These are phyloP conservation scores for Podospora tetraspora DNA, from an alignment of 495 filamentous ascomycete species.

Conservation along the genomic window DNA sequence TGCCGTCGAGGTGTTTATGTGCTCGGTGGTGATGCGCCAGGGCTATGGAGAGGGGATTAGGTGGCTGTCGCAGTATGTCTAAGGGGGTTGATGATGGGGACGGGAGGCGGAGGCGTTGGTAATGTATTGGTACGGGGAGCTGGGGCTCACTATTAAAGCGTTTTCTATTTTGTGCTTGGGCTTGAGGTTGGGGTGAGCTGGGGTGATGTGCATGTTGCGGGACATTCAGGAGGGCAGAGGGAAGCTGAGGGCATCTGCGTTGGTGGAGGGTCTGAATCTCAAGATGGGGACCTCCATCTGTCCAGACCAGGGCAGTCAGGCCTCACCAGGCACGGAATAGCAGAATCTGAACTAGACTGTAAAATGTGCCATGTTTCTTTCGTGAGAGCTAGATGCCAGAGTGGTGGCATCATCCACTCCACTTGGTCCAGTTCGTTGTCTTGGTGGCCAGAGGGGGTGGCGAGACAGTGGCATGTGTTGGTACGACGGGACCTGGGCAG, in stretches of 20 bases:
- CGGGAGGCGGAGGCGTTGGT: background rate
- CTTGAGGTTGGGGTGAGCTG: background rate
- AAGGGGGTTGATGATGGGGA: conserved; percentile 20
- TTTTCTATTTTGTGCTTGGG: background rate
- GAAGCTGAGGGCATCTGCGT: too few species aligned
- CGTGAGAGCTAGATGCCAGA: background rate
- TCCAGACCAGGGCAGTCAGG: background rate
- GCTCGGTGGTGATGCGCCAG: conserved; percentile 95
- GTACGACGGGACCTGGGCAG: too few species aligned
- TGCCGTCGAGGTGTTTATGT: conserved; percentile 98
- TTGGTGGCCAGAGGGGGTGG: background rate
- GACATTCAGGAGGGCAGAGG: background rate
- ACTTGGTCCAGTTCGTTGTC: background rate
- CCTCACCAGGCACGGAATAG: background rate
- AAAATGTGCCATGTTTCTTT: background rate
- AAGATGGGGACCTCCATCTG: background rate
- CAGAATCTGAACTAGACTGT: background rate
- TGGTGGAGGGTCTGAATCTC: background rate
- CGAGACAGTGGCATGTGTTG: background rate
- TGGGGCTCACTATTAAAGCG: background rate
- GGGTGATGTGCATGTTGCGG: background rate
- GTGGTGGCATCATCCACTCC: background rate
- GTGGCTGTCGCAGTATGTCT: conserved; percentile 77
- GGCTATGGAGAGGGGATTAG: conserved; percentile 77
- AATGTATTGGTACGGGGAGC: background rate